Evolutionary conservation across 2,329 filamentous ascomycete genomes (phyloP).

Genomic region (Ceratocystis destructans): DNA sequence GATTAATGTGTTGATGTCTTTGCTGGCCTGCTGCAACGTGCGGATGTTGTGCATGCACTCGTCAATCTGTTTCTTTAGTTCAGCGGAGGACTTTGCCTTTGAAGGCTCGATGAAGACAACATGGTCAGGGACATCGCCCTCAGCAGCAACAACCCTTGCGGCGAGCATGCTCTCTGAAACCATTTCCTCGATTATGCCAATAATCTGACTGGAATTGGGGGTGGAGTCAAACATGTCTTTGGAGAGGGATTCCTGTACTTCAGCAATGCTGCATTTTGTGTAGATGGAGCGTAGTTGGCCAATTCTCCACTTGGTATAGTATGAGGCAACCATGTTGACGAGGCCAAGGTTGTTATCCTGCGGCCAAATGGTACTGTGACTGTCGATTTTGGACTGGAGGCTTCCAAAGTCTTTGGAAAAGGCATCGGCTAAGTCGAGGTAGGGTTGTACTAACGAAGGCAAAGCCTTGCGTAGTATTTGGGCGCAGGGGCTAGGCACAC

Average conservation of each 20-base stretch:
- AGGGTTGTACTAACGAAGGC: constrained; percentile 49
- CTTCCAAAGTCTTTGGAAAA: constrained; percentile 41
- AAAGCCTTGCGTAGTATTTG: constrained; percentile 12
- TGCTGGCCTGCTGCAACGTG: constrained; percentile 35
- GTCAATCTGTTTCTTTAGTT: constrained; percentile 33
- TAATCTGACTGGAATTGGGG: constrained; percentile 31
- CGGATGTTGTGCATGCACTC: constrained; percentile 32
- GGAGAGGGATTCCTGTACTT: constrained; percentile 38
- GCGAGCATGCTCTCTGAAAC: constrained; percentile 39
- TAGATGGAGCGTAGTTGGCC: constrained; percentile 61
- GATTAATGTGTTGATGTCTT: constrained; percentile 40
- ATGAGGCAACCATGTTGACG: constrained; percentile 51
- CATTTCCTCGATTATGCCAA: constrained; percentile 40
- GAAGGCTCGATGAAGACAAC: constrained; percentile 37
- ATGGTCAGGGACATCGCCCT: constrained; percentile 30
- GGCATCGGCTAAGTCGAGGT: constrained; percentile 53
- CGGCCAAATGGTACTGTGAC: constrained; percentile 44
- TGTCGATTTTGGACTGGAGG: constrained; percentile 50
- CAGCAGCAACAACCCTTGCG: constrained; percentile 36
- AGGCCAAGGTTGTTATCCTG: constrained; percentile 62
- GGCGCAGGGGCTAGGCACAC: not conserved
- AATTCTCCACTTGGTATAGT: constrained; percentile 65
- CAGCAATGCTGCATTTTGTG: constrained; percentile 40
- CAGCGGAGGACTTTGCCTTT: constrained; percentile 10
- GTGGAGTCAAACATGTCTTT: constrained; percentile 38